Base-by-base conservation (phyloP, 495 filamentous ascomycete genomes). In the Penicillium steckii region DNA sequence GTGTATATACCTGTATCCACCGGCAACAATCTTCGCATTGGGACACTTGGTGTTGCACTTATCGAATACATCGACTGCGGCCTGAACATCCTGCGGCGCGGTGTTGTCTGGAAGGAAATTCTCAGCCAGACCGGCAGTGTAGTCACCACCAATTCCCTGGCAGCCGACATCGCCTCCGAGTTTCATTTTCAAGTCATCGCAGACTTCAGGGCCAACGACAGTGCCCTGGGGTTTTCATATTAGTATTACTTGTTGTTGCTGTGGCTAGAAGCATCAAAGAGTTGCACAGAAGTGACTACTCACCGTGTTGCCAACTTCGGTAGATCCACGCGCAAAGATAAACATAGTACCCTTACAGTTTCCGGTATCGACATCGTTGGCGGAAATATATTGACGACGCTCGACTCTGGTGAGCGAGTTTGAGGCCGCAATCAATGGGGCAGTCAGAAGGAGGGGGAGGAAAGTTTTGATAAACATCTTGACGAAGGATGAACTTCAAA, bases 1-100 rank as follows among this genome's bases (percentile, higher is more conserved):
- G n/a, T 17, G 64, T 64, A 50, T 53, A 29, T 51, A 68, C 65
- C 59, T 64, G 47, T 84, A 85, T 9, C 82, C 82, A 21, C 73
- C 68, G 17, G 77, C 64, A 19, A 83, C 70, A 42, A 85, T 74
- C 51, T 80, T 76, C 18, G 79, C 81, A 42, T 72, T 71, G 0
- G 82, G 81, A 51, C 81, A 85, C 23, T 68, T 58, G 23, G 52
- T 58, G 8, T 70, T 64, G 2, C 73, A 72, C 15, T 69, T 65
- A 17, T 69, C 59, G 30, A 67, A 67, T 13, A 72, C 57, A 29
- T 48, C 55, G 18, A 64, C 65, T 19, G 65, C 66, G 41, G 72
- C 72, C 29, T 71, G 64, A 12, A 78, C 73, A 26, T 71, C 77
- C 26, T 53, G 56, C n/a, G 60, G 55, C 17, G 61, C 56, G 2